Evolutionary conservation across 2,329 filamentous ascomycete species (phyloP), one percentile per base, ranked within the genome.

Genomic region (Samsoniella hepiali): DNA sequence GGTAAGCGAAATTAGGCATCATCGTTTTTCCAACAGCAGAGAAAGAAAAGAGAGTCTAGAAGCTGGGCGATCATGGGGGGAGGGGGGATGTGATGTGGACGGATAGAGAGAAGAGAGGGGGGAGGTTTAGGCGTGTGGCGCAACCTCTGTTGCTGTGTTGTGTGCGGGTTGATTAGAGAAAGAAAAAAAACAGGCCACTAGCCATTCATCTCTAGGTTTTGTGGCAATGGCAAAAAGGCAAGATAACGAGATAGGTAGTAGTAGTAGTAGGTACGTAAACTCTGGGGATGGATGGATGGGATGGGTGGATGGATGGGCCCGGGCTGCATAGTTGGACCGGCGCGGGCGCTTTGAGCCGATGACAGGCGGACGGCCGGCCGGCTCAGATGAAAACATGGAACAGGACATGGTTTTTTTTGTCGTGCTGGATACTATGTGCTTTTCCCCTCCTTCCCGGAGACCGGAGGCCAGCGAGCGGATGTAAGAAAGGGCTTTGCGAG

Each of bases 401-500:
- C 22, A 9, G 22, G 36, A 9, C 38, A 29, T 17, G 9, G 5
- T 5, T 22, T 3, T 17, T n/a, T 29, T 17, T 27, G 45, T n/a
- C 31, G 22, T 22, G 22, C 22, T 22, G 22, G 22, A 22, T 22
- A 22, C 22, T 22, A 22, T 22, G 22, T 22, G 22, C 22, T 22
- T 22, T 22, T 29, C 11, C 34, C 22, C 7, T n/a, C n/a, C 7
- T 51, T 10, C 49, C 53, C 55, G 55, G 55, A 58, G 55, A 58
- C 40, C 55, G 55, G 55, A 58, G 55, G 40, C 40, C 31, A 58
- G 55, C 55, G 55, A 58, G 40, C 40, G 55, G 55, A 58, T 47
- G 42, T 47, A 34, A 32, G 42, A 47, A 32, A 3, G 31, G 8
- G 27, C 6, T 50, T 32, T 50, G 27, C 11, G 7, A 8, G 9